Conservation (phyloP, 176 grass and related monocot genomes). For the Sorghum bicolor region DNA sequence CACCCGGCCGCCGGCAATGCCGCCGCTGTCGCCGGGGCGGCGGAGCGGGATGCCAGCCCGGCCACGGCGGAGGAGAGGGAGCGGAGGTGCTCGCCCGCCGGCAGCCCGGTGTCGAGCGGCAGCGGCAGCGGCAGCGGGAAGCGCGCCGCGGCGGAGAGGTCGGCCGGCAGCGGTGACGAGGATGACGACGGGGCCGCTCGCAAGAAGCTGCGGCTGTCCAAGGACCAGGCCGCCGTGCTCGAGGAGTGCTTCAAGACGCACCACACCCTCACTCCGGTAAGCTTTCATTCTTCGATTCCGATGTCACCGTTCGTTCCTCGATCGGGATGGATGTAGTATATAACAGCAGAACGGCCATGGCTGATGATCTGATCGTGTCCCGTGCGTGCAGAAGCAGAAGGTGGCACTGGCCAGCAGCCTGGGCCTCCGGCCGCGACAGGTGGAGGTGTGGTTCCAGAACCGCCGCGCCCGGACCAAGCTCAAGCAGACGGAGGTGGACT, state of each 20-base stretch:
- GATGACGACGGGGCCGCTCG: conserved; percentile 63
- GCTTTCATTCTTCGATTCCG: not conserved
- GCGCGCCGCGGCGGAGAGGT: conserved; percentile 46
- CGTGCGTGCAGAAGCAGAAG: conserved; percentile 67
- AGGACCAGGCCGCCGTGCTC: conserved; percentile 77
- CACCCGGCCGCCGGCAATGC: conserved; percentile 4
- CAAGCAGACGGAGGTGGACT: conserved; percentile 98
- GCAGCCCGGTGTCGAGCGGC: conserved; percentile 68
- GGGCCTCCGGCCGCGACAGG: conserved; percentile 69
- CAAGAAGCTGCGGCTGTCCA: conserved; percentile 90
- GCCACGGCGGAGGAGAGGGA: conserved; percentile 33
- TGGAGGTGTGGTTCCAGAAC: conserved; percentile 99
- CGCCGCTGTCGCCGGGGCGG: not conserved
- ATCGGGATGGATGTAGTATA: too few relatives aligned
- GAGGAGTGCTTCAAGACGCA: conserved; percentile 93
- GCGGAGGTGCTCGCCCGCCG: conserved; percentile 39
- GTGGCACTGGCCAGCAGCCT: conserved; percentile 64
- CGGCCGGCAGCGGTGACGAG: conserved; percentile 53
- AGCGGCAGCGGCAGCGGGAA: conserved; percentile 55
- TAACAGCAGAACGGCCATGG: not conserved
- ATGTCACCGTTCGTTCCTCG: too few relatives aligned
- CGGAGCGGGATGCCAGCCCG: conserved; percentile 26
- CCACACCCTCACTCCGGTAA: conserved; percentile 83
- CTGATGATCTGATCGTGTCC: not conserved
- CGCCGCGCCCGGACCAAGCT: conserved; percentile 79